Base-by-base conservation (phyloP, 768 basidiomycete species). In the Pleurotus cornucopiae region DNA sequence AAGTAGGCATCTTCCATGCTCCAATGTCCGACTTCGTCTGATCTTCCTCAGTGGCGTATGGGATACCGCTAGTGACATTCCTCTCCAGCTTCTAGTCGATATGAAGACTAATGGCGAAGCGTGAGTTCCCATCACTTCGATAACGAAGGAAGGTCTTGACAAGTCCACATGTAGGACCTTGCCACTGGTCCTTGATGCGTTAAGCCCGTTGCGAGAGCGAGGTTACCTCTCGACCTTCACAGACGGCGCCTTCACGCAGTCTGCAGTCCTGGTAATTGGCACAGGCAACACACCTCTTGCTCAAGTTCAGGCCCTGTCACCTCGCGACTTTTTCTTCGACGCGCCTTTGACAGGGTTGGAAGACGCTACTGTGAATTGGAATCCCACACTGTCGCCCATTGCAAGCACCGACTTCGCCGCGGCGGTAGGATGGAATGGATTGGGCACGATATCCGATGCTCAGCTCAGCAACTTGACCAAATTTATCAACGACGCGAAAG, bases 251-350 rank as follows among this genome's bases (percentile, higher is more conserved):
- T 61, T 79, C 20, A 74, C 63, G 2, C 39, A 46, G 4, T 71
- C 71, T 14, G 67, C 71, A 2, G 63, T 82, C 20, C 73, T 74
- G 16, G 77, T 77, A 13, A 67, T 81, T 40, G 79, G 80, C 20
- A 80, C 79, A 12, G 80, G 80, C 9, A 80, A 80, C 63, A 76
- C 79, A 18, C 80, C 78, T 23, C 68, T 82, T 6, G 73, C 74
- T 34, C 71, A 67, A 7, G 72, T 81, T 48, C 71, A 74, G 60
- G 73, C 70, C 1, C 69, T 79, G 21, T 63, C 66, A n/a, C 76
- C 76, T 11, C 68, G 80, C 13, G 76, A 80, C 60, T 65, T 77
- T 46, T 81, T 82, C 64, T 80, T 78, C 64, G 79, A 82, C 60
- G 80, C 76, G 18, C 80, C 78, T 5, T 66, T 82, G 54, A 71